Evolutionary conservation across 257 asterid genomes (phyloP).

Genomic region (Catharanthus roseus): DNA sequence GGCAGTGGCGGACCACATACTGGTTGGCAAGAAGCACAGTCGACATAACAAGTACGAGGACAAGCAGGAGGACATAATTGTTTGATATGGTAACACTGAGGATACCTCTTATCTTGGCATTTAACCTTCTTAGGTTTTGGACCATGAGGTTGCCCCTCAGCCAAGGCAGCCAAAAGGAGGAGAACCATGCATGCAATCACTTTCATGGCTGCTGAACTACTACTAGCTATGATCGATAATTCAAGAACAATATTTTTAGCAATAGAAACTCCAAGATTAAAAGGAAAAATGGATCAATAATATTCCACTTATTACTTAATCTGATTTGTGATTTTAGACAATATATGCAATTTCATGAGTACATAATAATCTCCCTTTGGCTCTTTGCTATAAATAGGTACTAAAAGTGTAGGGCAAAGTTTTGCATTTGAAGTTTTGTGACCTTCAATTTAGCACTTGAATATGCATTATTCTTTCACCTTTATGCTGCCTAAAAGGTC

Average conservation of each 20-base stretch:
- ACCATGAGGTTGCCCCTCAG: conserved; percentile 27
- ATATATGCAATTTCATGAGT: not conserved
- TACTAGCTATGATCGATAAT: conserved; percentile 19
- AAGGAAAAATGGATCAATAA: no score
- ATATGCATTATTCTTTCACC: not conserved
- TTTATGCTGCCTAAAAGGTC: not conserved
- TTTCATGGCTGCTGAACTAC: conserved; percentile 3
- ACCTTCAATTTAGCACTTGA: not conserved
- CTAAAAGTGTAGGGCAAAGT: conserved; percentile 10
- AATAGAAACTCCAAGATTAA: not conserved
- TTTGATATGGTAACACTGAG: conserved; percentile 27
- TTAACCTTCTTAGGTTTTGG: conserved; percentile 36
- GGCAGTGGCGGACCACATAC: conserved; percentile 26
- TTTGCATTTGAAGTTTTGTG: not conserved
- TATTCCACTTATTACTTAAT: not conserved
- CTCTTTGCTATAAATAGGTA: conserved; percentile 2
- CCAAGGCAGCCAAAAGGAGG: conserved; percentile 23
- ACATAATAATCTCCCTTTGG: no score
- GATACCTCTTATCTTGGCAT: conserved; percentile 44
- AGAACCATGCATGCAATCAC: conserved; percentile 25
- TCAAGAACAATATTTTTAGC: not conserved
- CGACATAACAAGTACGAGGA: conserved; percentile 36
- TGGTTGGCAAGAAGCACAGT: conserved; percentile 45
- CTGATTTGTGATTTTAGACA: not conserved
- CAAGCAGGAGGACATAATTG: conserved; percentile 47